Evolutionary conservation across 345 rosid genomes (phyloP).

Genomic region (Citrus glauca): DNA sequence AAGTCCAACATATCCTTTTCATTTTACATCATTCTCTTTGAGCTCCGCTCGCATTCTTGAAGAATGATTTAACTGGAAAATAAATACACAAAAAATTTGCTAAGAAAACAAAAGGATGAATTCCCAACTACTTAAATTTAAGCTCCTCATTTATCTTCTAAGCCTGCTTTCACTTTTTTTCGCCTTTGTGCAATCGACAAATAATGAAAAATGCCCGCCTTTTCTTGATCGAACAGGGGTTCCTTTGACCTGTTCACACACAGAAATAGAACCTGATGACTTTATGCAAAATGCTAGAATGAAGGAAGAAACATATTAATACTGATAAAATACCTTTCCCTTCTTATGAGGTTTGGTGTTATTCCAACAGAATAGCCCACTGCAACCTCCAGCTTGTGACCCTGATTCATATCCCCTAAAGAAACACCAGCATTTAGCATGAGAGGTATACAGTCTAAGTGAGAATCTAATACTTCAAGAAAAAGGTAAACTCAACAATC

Average conservation of each 20-base stretch:
- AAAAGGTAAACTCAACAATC: no score
- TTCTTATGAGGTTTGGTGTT: conserved; percentile 36
- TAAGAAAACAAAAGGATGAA: background rate
- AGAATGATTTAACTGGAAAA: conserved; percentile 5
- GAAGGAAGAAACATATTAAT: background rate
- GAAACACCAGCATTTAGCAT: conserved; percentile 3
- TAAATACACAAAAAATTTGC: background rate
- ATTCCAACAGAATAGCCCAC: conserved; percentile 85
- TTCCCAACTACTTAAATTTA: conserved; percentile 1
- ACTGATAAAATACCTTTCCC: conserved; percentile 48
- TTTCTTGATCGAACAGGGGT: conserved; percentile 38
- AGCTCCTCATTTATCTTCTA: conserved; percentile 34
- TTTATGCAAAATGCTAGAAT: background rate
- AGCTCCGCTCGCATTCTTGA: conserved; percentile 2
- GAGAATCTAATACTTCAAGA: background rate
- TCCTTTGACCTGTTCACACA: conserved; percentile 47
- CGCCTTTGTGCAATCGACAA: conserved; percentile 62
- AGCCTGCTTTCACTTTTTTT: conserved; percentile 50
- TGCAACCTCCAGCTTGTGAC: conserved; percentile 72
- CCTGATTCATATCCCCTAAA: conserved; percentile 85
- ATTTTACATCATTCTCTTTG: conserved; percentile 2
- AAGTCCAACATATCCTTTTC: conserved; percentile 11
- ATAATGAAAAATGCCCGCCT: conserved; percentile 51
- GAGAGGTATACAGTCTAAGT: background rate
- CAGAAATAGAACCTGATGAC: background rate